Evolutionary conservation across 1,284 basidiomycete species (phyloP).

Genomic region (Neolentinus lepideus): DNA sequence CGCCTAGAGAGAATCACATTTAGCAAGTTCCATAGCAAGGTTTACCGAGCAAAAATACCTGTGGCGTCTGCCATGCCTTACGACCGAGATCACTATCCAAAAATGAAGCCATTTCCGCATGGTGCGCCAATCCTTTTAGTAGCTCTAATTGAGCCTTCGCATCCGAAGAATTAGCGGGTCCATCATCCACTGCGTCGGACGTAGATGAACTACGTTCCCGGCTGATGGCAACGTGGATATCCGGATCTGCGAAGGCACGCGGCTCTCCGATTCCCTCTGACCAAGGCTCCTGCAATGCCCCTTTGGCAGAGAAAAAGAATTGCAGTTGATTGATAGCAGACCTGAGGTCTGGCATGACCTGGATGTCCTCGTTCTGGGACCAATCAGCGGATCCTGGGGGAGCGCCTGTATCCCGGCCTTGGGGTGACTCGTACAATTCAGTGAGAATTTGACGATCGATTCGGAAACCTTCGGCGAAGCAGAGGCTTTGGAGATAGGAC

Average conservation of each 20-base stretch:
- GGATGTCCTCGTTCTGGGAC: constrained; percentile 1
- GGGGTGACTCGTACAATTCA: constrained; percentile 29
- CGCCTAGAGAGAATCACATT: background rate
- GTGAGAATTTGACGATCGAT: constrained; percentile 27
- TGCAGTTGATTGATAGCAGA: constrained; percentile 53
- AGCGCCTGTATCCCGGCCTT: background rate
- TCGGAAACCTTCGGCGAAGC: constrained; percentile 46
- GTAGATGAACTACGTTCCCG: background rate
- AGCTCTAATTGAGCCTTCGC: background rate
- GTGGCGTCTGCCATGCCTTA: background rate
- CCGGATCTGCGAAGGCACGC: background rate
- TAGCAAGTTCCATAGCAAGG: constrained; percentile 4
- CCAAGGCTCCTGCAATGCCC: constrained; percentile 10
- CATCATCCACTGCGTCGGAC: background rate
- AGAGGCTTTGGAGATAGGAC: constrained; percentile 69
- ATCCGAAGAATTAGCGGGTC: background rate
- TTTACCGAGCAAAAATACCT: background rate
- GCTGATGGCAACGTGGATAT: background rate
- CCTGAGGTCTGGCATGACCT: constrained; percentile 46
- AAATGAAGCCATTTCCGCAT: background rate
- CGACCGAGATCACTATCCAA: background rate
- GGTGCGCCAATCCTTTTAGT: background rate
- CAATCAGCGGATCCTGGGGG: background rate
- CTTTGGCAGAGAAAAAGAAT: constrained; percentile 30
- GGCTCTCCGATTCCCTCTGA: background rate